Base-by-base conservation (phyloP, 2,329 filamentous ascomycete genomes). In the Zalaria sp. region DNA sequence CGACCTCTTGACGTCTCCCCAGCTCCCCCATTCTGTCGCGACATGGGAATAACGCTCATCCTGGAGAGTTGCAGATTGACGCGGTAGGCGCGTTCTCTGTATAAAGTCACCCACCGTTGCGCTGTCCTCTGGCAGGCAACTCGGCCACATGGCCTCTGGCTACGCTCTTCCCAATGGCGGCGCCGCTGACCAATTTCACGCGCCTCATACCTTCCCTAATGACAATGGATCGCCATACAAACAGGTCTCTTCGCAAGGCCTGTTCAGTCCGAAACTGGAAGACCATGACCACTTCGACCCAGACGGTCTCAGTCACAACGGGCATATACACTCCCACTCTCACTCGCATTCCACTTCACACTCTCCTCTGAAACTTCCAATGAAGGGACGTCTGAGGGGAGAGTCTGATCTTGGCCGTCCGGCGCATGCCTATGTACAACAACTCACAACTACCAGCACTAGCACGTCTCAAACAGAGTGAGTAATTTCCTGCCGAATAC, bases 321-420 rank as follows among this genome's bases (percentile, higher is more conserved):
- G 58, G 29, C 60, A 64, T 43, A 54, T 53, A 43, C 57, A 27
- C 25, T 27, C 44, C 29, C 42, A 39, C 34, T 10, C 46, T n/a
- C 49, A 52, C 41, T 43, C 47, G 26, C 51, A 51, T 43, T 47
- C 53, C 10, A 53, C 51, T 39, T 56, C 57, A 4, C 47, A 50
- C 25, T 34, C 38, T 3, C 38, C 5, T 29, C 10, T 28, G 7
- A 56, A 53, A 34, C 42, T 46, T 40, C 48, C 53, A 37, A 57
- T 56, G 52, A 57, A 55, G 49, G 56, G 56, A 40, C 56, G 65
- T 40, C 49, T 62, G 40, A 53, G 65, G 54, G 65, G 66, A 39
- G 63, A 68, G 39, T 66, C 64, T 10, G 64, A 69, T 47, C 51
- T 68, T 43, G 62, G 64, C 25, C 56, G 61, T 40, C 58, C 62